Percentiles rank a stretch among this genome's conserved stretches.
Evolutionary conservation across 805 yeast genomes (phyloP).

Genomic region (Yarrowia osloensis): DNA sequence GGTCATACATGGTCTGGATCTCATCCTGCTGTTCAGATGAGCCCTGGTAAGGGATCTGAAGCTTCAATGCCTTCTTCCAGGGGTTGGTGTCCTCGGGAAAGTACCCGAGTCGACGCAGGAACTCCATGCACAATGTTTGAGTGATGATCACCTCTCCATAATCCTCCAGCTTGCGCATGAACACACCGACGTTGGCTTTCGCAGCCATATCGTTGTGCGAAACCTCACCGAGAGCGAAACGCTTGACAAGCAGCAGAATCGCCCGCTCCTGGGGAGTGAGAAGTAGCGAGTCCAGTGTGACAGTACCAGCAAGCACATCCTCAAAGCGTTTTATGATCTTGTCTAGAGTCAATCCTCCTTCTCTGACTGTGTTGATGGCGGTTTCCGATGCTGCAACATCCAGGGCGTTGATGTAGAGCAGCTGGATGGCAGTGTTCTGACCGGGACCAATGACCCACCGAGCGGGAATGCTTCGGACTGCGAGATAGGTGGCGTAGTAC

Average conservation of each 20-base stretch:
- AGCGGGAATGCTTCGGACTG: constrained; percentile 20
- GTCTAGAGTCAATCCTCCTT: not conserved
- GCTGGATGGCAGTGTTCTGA: not conserved
- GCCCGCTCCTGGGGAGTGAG: not conserved
- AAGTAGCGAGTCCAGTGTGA: not conserved
- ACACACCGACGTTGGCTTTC: constrained; percentile 31
- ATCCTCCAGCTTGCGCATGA: not conserved
- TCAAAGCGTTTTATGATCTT: not conserved
- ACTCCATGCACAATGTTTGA: constrained; percentile 5
- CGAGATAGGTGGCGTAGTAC: constrained; percentile 20
- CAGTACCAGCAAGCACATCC: not conserved
- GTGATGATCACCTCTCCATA: not conserved
- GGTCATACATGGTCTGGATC: constrained; percentile 2
- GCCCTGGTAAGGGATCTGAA: constrained; percentile 15
- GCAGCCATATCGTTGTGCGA: constrained; percentile 32
- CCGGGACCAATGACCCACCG: constrained; percentile 12
- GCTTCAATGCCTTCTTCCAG: constrained; percentile 5
- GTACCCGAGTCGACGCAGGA: not conserved
- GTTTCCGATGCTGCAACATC: constrained; percentile 2
- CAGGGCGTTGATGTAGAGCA: constrained; percentile 11
- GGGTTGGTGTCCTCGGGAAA: constrained; percentile 13
- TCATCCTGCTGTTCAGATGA: constrained; percentile 19
- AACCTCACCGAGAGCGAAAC: constrained; percentile 36
- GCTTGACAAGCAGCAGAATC: constrained; percentile 29
- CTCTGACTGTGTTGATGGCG: constrained; percentile 13